Conservation (phyloP, 768 basidiomycete species). For the Lentinula aciculospora region DNA sequence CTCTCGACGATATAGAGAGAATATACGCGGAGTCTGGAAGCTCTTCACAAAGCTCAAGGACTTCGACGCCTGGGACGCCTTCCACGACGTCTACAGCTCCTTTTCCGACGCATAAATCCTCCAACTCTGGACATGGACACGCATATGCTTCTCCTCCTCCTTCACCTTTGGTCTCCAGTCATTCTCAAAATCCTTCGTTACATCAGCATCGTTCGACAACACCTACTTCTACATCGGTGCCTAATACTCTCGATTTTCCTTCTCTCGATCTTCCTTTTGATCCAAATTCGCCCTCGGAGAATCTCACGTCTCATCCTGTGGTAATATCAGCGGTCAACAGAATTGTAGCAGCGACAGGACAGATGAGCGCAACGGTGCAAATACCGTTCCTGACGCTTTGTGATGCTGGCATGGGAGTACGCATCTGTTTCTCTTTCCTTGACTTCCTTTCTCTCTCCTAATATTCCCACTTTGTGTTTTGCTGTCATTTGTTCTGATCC, state of each 20-base stretch:
- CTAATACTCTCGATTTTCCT: slow-evolving; percentile 47
- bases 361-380: slow-evolving; percentile 60
- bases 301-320: slow-evolving; percentile 52
- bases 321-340: slow-evolving; percentile 55
- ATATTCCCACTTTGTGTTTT: not conserved
- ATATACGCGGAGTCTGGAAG: slow-evolving; percentile 37
- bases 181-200: not conserved
- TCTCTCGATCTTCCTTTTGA: slow-evolving; percentile 45
- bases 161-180: slow-evolving; percentile 18
- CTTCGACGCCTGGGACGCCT: slow-evolving; percentile 7
- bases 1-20: slow-evolving; percentile 62
- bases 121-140: slow-evolving; percentile 14
- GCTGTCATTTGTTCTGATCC: not conserved
- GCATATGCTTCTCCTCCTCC: slow-evolving; percentile 24
- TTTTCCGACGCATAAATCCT: slow-evolving; percentile 12
- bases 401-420: slow-evolving; percentile 66
- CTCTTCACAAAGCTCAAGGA: slow-evolving; percentile 5
- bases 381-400: slow-evolving; percentile 66
- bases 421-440: slow-evolving; percentile 18
- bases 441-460: not conserved
- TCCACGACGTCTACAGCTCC: slow-evolving; percentile 16
- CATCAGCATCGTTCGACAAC: slow-evolving; percentile 1
- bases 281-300: slow-evolving; percentile 42
- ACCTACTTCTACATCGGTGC: slow-evolving; percentile 17
- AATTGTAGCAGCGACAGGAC: slow-evolving; percentile 67